phyloP scores from a whole-genome alignment of 208 protist genomes.

The Herpetomonas samuelpessoai region DNA sequence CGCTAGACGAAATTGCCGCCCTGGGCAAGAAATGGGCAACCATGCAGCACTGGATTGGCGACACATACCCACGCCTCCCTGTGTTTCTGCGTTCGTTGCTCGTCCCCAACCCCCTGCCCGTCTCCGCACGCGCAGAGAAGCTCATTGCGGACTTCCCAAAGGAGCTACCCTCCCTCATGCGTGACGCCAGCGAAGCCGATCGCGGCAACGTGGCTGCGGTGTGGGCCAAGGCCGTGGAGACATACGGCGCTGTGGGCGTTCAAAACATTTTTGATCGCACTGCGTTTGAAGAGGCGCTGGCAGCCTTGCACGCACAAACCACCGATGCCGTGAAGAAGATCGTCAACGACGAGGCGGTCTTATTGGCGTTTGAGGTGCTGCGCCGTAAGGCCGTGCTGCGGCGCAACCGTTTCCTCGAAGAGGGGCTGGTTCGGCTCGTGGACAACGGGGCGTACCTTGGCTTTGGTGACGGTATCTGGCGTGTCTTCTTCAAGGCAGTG shows the following conservation, averaged over 20 bases:
- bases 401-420: slow-evolving; percentile 59
- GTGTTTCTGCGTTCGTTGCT: slow-evolving; percentile 51
- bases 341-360: slow-evolving; percentile 27
- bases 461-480: slow-evolving; percentile 69
- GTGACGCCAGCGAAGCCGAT: slow-evolving; percentile 5
- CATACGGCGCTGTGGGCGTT: slow-evolving; percentile 24
- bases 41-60: slow-evolving; percentile 74
- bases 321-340: slow-evolving; percentile 18
- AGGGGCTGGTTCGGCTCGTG: slow-evolving; percentile 43
- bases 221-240: slow-evolving; percentile 39
- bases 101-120: slow-evolving; percentile 38
- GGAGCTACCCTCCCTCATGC: slow-evolving; percentile 37
- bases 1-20: slow-evolving; percentile 38
- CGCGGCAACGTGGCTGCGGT: slow-evolving; percentile 21
- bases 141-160: slow-evolving; percentile 54
- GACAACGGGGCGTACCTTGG: slow-evolving; percentile 47
- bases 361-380: slow-evolving; percentile 74
- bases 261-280: slow-evolving; percentile 49
- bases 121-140: slow-evolving; percentile 53
- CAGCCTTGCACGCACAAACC: slow-evolving; percentile 23
- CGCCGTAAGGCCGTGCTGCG: slow-evolving; percentile 51
- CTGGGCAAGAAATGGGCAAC: slow-evolving; percentile 44
- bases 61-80: slow-evolving; percentile 50
- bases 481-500: slow-evolving; percentile 58
- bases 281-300: slow-evolving; percentile 42